These are phyloP conservation scores for Hypomyces rosellus DNA, from an alignment of 2,329 filamentous ascomycete genomes.

Conservation along the genomic window DNA sequence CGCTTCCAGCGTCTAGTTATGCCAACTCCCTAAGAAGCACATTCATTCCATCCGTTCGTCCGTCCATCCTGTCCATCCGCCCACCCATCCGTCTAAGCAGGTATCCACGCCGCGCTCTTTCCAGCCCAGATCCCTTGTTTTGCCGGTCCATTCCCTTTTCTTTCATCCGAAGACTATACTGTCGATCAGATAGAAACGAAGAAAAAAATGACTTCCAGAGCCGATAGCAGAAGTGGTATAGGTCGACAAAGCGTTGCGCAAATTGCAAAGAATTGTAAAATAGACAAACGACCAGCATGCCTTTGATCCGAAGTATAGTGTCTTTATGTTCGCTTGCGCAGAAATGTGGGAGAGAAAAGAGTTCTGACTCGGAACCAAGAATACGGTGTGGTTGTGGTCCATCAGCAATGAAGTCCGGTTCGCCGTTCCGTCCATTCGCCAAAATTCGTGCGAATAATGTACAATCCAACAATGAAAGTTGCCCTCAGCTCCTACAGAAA, in stretches of 20 bases:
- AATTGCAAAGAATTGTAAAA: conserved; percentile 14
- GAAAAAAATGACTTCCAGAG: conserved; percentile 22
- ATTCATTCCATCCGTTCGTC: conserved; percentile 2
- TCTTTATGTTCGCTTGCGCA: conserved; percentile 16
- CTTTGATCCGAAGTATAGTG: conserved; percentile 7
- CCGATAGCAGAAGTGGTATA: conserved; percentile 24
- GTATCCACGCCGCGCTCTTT: conserved; percentile 1
- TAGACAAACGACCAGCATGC: conserved; percentile 15
- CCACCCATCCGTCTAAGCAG: neutral
- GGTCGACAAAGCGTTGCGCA: conserved; percentile 19
- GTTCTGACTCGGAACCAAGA: conserved; percentile 12
- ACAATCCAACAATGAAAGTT: conserved; percentile 34
- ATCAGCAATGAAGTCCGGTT: conserved; percentile 27
- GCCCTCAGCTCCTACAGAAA: conserved; percentile 24
- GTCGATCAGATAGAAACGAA: conserved; percentile 22
- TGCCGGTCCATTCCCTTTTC: neutral
- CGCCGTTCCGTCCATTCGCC: conserved; percentile 32
- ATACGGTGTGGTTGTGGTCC: conserved; percentile 20
- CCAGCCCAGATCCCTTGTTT: neutral
- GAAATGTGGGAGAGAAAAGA: conserved; percentile 8
- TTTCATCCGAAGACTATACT: conserved; percentile 13
- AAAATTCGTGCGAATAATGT: conserved; percentile 34
- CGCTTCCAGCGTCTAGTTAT: conserved; percentile 5
- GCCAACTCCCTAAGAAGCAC: conserved; percentile 7
- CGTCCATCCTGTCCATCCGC: neutral